Evolutionary conservation across 352 stramenopile genomes (phyloP).

Genomic region (Pythium sukuiense): DNA sequence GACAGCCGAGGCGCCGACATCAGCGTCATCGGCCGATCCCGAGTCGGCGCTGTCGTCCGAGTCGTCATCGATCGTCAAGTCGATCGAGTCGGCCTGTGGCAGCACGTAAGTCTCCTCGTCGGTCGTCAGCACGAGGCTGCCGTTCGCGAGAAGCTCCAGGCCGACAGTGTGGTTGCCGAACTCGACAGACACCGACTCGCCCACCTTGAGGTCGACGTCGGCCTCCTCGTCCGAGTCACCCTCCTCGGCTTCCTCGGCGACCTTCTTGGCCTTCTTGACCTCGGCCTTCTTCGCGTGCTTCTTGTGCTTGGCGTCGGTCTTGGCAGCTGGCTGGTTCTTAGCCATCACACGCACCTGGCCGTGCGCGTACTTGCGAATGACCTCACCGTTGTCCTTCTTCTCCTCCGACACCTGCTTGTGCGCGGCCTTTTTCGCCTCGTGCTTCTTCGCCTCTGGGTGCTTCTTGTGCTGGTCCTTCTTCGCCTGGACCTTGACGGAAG

Average conservation of each 20-base stretch:
- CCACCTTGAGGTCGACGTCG: constrained; percentile 10
- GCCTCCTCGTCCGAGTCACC: constrained; percentile 2
- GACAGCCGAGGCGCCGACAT: neutral
- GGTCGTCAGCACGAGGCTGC: constrained; percentile 18
- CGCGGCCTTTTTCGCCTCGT: constrained; percentile 13
- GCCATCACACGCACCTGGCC: constrained; percentile 45
- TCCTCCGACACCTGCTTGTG: constrained; percentile 27
- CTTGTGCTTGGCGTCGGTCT: constrained; percentile 19
- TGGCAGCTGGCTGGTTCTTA: constrained; percentile 20
- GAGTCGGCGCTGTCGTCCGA: constrained; percentile 1
- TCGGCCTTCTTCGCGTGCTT: constrained; percentile 23
- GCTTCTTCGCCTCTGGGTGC: constrained; percentile 10
- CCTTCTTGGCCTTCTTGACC: constrained; percentile 21
- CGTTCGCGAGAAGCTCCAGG: constrained; percentile 22
- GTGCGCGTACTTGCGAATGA: constrained; percentile 51
- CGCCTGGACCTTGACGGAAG: neutral
- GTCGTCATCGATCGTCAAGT: constrained; percentile 13
- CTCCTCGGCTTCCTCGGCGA: constrained; percentile 8
- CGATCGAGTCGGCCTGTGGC: constrained; percentile 11
- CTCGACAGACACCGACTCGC: constrained; percentile 18
- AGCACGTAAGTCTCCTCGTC: constrained; percentile 9
- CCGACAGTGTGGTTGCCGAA: constrained; percentile 13
- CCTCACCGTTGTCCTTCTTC: constrained; percentile 35
- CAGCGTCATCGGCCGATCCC: neutral
- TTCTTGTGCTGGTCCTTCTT: constrained; percentile 13